These are phyloP conservation scores for Amphicarpaea edgeworthii DNA, from an alignment of 306 rosid genomes.

Conservation along the genomic window DNA sequence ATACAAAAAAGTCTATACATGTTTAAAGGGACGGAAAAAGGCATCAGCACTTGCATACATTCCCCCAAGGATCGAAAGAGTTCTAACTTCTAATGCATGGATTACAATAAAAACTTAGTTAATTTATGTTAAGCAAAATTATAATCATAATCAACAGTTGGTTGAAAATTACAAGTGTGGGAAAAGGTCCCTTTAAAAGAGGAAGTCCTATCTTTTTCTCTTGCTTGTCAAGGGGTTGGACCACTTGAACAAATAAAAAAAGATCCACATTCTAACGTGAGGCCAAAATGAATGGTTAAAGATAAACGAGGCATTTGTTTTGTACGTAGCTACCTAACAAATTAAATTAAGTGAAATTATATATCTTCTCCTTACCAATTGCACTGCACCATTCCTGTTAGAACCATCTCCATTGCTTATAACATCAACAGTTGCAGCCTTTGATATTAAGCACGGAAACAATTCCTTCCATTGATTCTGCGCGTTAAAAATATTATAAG, in stretches of 20 bases:
- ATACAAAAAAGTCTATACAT: conserved; percentile 18
- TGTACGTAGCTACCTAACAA: conserved; percentile 14
- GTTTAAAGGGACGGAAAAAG: conserved; percentile 30
- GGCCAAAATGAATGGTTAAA: conserved; percentile 1
- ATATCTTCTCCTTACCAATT: conserved; percentile 68
- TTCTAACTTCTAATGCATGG: conserved; percentile 39
- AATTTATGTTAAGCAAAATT: not conserved
- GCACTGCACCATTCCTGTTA: conserved; percentile 77
- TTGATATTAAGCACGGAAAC: conserved; percentile 90
- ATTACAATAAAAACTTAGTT: not conserved
- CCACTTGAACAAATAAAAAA: conserved; percentile 36
- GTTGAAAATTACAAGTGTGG: conserved; percentile 6
- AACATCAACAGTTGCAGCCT: conserved; percentile 87
- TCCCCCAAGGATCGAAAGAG: conserved; percentile 13
- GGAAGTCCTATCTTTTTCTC: not conserved
- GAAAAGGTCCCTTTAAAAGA: conserved; percentile 12
- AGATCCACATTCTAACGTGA: not conserved
- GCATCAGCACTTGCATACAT: conserved; percentile 35
- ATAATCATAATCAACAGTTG: not conserved
- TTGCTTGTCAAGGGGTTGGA: conserved; percentile 40
- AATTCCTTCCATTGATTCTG: conserved; percentile 98
- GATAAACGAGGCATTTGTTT: not conserved
- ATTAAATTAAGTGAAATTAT: no score
- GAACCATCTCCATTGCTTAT: conserved; percentile 82
- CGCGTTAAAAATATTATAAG: not conserved